phyloP scores from a whole-genome alignment of 257 asterid genomes.

The Solanum sejunctum region DNA sequence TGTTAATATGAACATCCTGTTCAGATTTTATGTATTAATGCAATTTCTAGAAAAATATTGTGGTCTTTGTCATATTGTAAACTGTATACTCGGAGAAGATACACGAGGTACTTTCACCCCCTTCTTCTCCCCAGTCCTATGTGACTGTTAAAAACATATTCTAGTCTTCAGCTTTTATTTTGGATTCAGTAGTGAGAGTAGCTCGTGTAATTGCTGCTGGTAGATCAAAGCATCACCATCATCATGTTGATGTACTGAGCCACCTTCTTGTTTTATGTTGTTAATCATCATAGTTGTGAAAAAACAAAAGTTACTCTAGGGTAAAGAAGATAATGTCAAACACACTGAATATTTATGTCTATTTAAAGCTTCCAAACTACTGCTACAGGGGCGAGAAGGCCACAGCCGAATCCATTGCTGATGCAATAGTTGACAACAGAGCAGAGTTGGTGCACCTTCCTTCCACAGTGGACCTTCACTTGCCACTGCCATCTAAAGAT shows the following conservation, averaged over 20 bases:
- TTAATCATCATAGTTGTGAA: not conserved
- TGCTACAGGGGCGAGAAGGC: slow-evolving; percentile 84
- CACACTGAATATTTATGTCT: not conserved
- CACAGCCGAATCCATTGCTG: slow-evolving; percentile 79
- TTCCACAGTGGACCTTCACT: slow-evolving; percentile 54
- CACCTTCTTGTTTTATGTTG: not conserved
- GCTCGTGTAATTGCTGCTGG: not conserved
- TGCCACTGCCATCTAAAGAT: slow-evolving; percentile 78
- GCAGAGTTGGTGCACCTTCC: slow-evolving; percentile 95
- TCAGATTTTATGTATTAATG: not conserved
- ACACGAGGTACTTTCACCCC: not conserved
- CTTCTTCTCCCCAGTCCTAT: not conserved
- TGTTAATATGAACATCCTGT: not conserved
- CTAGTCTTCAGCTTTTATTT: not conserved
- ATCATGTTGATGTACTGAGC: not conserved
- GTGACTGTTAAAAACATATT: not conserved
- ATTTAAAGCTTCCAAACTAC: not conserved
- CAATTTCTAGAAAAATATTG: not conserved
- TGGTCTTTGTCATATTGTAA: not conserved
- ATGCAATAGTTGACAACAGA: slow-evolving; percentile 81
- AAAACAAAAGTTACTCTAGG: not conserved
- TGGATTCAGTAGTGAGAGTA: not conserved
- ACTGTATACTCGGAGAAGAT: not conserved
- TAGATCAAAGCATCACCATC: not conserved
- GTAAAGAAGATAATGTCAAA: not conserved